Evolutionary conservation across 176 grass and related monocot species (phyloP).

Genomic region (Panicum miliaceum): DNA sequence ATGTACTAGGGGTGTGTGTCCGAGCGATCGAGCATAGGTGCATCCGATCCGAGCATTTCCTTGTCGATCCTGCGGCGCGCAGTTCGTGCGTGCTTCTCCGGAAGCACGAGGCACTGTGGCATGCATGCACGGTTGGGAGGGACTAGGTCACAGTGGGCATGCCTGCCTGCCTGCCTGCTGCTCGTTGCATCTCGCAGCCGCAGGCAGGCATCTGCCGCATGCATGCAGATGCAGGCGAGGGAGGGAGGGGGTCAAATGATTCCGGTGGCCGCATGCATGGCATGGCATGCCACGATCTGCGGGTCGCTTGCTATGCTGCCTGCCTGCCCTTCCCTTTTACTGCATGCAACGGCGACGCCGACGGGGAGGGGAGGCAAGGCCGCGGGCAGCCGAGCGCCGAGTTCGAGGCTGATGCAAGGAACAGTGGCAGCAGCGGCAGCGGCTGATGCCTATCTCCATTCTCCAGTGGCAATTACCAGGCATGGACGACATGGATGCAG

Average conservation of each 20-base stretch:
- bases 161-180: constrained; percentile 13
- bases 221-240: not conserved
- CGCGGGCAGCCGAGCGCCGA: constrained; percentile 31
- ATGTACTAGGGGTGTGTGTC: too few species aligned
- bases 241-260: not conserved
- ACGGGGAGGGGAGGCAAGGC: not conserved
- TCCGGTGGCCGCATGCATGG: not conserved
- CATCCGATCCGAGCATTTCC: constrained; percentile 35
- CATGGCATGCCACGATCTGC: constrained; percentile 24
- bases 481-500: constrained; percentile 53
- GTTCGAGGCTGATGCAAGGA: constrained; percentile 66
- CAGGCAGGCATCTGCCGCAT: not conserved
- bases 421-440: constrained; percentile 38
- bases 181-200: not conserved
- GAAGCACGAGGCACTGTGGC: constrained; percentile 28
- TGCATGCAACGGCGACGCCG: constrained; percentile 1
- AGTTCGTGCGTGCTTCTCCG: not conserved
- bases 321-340: constrained; percentile 1
- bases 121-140: constrained; percentile 49
- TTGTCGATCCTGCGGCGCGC: constrained; percentile 12
- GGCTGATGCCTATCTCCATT: not conserved
- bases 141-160: constrained; percentile 48
- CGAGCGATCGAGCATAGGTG: not conserved
- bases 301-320: not conserved
- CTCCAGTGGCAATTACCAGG: constrained; percentile 43